A percentile compares a stretch with the other conserved stretches of the same genome.
phyloP scores from a whole-genome alignment of 2,329 filamentous ascomycete species.

The Epichloe elymi region DNA sequence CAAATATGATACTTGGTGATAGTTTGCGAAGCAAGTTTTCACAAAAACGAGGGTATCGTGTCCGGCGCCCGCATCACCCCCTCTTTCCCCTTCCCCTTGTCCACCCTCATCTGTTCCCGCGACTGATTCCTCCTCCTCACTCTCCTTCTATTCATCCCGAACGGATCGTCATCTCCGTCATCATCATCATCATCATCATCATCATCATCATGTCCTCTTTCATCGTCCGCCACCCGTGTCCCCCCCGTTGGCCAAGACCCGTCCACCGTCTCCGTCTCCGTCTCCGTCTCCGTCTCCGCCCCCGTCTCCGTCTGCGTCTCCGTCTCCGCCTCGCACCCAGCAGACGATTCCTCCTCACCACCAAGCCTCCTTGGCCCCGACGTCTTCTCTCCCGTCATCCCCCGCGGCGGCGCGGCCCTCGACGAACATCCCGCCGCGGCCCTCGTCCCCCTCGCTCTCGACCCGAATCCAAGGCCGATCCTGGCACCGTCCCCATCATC shows the following conservation, averaged over 20 bases:
- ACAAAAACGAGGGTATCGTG: constrained; percentile 25
- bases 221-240: not conserved
- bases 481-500: constrained; percentile 9
- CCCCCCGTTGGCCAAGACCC: not conserved
- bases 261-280: not conserved
- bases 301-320: too few species aligned
- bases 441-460: not conserved
- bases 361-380: too few species aligned
- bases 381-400: too few species aligned
- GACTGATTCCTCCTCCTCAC: constrained; percentile 18
- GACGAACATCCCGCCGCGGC: too few species aligned
- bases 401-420: too few species aligned
- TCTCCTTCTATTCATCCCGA: constrained; percentile 20
- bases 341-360: not conserved
- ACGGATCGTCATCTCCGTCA: constrained; percentile 21
- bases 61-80: constrained; percentile 10
- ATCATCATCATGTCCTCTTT: not conserved
- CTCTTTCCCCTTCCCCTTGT: not conserved
- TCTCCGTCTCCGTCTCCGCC: too few species aligned
- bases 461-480: constrained; percentile 11
- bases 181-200: constrained; percentile 10
- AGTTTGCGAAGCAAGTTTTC: constrained; percentile 1
- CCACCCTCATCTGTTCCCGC: constrained; percentile 13
- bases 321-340: not conserved
- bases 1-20: too few species aligned